These are phyloP conservation scores for Beauveria sp. DNA, from an alignment of 2,329 filamentous ascomycete genomes.

Conservation along the genomic window DNA sequence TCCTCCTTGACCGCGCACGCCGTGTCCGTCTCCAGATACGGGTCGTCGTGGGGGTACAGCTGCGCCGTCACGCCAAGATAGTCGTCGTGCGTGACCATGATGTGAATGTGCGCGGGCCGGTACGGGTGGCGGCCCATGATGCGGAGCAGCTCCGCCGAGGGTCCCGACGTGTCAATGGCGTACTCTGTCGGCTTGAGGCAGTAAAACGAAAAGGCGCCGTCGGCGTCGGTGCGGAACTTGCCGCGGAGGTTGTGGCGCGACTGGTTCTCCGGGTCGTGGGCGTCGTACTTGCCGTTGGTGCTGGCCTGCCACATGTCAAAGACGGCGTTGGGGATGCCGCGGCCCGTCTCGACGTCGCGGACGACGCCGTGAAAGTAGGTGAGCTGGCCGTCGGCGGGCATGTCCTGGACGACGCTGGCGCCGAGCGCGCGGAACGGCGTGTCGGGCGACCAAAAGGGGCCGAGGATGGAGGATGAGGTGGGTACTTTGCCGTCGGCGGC, in stretches of 20 bases:
- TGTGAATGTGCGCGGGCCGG: neutral
- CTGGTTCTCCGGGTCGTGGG: constrained; percentile 67
- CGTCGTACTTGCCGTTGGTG: constrained; percentile 68
- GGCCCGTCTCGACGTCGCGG: constrained; percentile 55
- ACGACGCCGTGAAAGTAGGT: constrained; percentile 64
- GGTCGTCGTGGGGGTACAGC: neutral
- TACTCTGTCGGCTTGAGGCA: constrained; percentile 52
- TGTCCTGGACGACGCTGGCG: constrained; percentile 57
- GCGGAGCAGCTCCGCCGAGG: neutral
- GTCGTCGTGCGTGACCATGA: constrained; percentile 2
- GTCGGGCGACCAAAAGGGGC: constrained; percentile 70
- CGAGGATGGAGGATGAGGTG: constrained; percentile 69
- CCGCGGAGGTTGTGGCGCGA: constrained; percentile 66
- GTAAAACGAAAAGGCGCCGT: constrained; percentile 67
- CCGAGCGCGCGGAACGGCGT: constrained; percentile 65
- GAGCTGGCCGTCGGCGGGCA: constrained; percentile 49
- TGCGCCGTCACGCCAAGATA: neutral
- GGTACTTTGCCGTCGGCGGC: constrained; percentile 54
- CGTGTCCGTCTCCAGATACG: neutral
- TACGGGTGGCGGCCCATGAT: constrained; percentile 1
- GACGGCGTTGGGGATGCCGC: constrained; percentile 58
- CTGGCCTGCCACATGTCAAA: constrained; percentile 75
- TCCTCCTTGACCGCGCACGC: constrained; percentile 3
- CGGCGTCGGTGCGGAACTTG: constrained; percentile 63
- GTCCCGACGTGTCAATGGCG: neutral